A percentile compares a stretch with the other conserved stretches of the same genome.
phyloP scores from a whole-genome alignment of 2,329 filamentous ascomycete genomes.

The Pseudogymnoascus sp. region DNA sequence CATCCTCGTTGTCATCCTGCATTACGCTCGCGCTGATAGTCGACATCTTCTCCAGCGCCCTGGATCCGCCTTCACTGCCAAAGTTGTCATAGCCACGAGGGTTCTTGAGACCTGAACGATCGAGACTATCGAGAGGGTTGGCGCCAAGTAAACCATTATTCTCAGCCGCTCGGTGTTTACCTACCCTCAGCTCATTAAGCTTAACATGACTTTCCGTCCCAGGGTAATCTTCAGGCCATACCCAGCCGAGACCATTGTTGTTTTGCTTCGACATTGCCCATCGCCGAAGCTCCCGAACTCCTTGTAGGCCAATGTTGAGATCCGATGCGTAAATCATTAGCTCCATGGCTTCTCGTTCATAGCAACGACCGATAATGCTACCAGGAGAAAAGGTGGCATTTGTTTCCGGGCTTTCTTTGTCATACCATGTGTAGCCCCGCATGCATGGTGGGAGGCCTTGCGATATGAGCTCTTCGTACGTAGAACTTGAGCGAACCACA shows the following conservation, averaged over 20 bases:
- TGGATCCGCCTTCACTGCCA: neutral
- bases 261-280: neutral
- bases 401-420: neutral
- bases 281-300: neutral
- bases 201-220: neutral
- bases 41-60: conserved; percentile 2
- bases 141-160: neutral
- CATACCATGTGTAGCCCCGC: conserved; percentile 7
- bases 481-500: neutral
- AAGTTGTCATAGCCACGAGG: neutral
- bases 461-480: neutral
- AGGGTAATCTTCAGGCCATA: neutral
- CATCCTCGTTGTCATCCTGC: neutral
- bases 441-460: neutral
- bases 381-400: neutral
- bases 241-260: neutral
- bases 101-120: neutral
- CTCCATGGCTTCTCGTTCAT: neutral
- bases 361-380: conserved; percentile 1
- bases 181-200: neutral
- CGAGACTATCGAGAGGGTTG: neutral
- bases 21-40: neutral
- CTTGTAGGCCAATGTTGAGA: neutral
- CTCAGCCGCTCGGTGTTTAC: neutral
- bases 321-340: neutral